Evolutionary conservation across 495 filamentous ascomycete genomes (phyloP).

Genomic region (Glutinoglossum americanum): DNA sequence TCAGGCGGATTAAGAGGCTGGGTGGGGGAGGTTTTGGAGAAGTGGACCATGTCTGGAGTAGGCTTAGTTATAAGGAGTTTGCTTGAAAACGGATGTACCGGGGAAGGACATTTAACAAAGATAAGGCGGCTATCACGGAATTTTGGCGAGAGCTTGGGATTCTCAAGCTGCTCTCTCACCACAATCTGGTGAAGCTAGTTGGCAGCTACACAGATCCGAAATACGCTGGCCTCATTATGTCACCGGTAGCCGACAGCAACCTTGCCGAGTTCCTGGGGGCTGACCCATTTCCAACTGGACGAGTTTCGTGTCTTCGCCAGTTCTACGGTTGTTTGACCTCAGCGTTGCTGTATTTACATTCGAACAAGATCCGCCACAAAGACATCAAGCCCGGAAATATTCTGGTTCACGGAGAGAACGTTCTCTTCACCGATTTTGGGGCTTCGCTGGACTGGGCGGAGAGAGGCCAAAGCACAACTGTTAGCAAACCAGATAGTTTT

Average conservation of each 20-base stretch:
- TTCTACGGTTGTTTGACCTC: not conserved
- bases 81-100: constrained; percentile 6
- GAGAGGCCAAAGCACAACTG: not conserved
- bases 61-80: constrained; percentile 3
- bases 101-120: not conserved
- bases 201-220: constrained; percentile 1
- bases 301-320: not conserved
- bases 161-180: not conserved
- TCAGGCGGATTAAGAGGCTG: not conserved
- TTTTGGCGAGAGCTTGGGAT: not conserved
- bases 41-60: constrained; percentile 6
- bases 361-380: not conserved
- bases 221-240: not conserved
- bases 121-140: not conserved
- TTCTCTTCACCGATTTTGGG: not conserved
- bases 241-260: not conserved
- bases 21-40: not conserved
- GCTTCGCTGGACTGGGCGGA: not conserved
- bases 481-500: not conserved
- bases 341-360: not conserved
- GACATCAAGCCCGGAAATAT: constrained; percentile 3
- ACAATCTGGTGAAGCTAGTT: not conserved
- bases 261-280: not conserved
- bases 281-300: not conserved
- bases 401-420: not conserved